Conservation (phyloP, 1,284 basidiomycete genomes). For the Tetrapyrgos nigripes region DNA sequence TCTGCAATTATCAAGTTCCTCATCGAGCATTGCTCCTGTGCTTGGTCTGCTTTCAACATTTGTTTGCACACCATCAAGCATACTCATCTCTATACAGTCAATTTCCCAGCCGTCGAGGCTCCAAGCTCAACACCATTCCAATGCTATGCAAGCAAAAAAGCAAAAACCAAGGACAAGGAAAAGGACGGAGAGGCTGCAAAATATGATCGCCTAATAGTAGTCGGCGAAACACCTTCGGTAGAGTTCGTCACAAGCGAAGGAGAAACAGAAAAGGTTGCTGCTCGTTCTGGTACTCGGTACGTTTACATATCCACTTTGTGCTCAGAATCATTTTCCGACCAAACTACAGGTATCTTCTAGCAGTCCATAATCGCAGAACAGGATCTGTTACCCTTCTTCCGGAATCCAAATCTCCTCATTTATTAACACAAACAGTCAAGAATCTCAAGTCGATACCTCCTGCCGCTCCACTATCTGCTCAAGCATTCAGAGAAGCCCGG, state of each 20-base stretch:
- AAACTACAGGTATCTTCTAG: constrained; percentile 64
- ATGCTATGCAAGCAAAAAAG: constrained; percentile 59
- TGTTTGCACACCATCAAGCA: constrained; percentile 20
- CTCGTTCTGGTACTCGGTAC: constrained; percentile 66
- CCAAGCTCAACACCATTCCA: constrained; percentile 68
- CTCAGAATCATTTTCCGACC: neutral
- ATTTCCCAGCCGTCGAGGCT: constrained; percentile 75
- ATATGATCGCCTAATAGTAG: constrained; percentile 48
- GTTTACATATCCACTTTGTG: constrained; percentile 25
- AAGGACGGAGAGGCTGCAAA: constrained; percentile 31
- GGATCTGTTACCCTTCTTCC: constrained; percentile 72
- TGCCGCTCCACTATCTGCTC: constrained; percentile 50
- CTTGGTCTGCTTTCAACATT: constrained; percentile 54
- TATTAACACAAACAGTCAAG: constrained; percentile 83
- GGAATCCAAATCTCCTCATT: constrained; percentile 66
- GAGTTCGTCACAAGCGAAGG: constrained; percentile 77
- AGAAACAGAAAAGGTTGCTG: constrained; percentile 56
- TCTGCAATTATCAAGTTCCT: constrained; percentile 51
- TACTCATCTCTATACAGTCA: constrained; percentile 52
- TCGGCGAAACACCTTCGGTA: constrained; percentile 51
- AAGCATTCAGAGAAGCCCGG: constrained; percentile 68
- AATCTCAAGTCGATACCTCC: constrained; percentile 75
- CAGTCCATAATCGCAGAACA: constrained; percentile 75
- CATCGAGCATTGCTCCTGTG: constrained; percentile 66
- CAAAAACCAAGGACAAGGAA: constrained; percentile 29